These are phyloP conservation scores for Fusarium sp. DNA, from an alignment of 2,329 filamentous ascomycete species.

Conservation along the genomic window DNA sequence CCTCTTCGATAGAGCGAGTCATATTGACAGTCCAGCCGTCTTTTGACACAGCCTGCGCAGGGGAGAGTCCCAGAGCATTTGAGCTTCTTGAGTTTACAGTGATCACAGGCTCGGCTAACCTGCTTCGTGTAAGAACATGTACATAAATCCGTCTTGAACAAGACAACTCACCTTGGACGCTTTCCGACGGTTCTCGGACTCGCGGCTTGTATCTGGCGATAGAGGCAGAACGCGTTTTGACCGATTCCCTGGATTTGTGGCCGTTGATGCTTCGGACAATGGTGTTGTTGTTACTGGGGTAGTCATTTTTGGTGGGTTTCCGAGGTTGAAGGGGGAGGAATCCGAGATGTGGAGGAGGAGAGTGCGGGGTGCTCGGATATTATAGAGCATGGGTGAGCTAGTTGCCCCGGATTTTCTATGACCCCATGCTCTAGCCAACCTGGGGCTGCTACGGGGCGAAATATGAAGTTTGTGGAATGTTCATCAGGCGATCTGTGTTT, in stretches of 20 bases:
- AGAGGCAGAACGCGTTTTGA: constrained; percentile 14
- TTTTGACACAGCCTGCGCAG: constrained; percentile 45
- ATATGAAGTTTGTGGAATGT: neutral
- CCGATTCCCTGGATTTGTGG: neutral
- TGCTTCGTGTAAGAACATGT: constrained; percentile 12
- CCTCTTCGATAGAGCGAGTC: constrained; percentile 49
- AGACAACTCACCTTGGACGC: neutral
- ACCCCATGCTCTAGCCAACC: neutral
- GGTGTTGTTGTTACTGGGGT: constrained; percentile 21
- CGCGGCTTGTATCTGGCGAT: constrained; percentile 17
- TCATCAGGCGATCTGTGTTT: neutral
- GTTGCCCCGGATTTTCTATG: neutral
- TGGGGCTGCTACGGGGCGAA: neutral
- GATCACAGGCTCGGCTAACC: constrained; percentile 49
- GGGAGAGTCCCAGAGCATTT: constrained; percentile 51
- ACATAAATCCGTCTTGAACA: neutral
- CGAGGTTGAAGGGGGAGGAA: constrained; percentile 21
- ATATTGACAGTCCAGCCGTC: constrained; percentile 46
- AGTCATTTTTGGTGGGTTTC: constrained; percentile 15
- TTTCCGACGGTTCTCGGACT: constrained; percentile 33
- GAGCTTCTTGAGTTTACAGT: constrained; percentile 51
- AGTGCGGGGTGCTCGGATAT: constrained; percentile 7
- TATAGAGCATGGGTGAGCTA: neutral
- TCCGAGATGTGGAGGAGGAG: neutral
- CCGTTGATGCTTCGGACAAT: constrained; percentile 24